A percentile compares a stretch with the other conserved stretches of the same genome.
Conservation (phyloP, 1,139 yeast genomes). For the Hansenula anomala region DNA sequence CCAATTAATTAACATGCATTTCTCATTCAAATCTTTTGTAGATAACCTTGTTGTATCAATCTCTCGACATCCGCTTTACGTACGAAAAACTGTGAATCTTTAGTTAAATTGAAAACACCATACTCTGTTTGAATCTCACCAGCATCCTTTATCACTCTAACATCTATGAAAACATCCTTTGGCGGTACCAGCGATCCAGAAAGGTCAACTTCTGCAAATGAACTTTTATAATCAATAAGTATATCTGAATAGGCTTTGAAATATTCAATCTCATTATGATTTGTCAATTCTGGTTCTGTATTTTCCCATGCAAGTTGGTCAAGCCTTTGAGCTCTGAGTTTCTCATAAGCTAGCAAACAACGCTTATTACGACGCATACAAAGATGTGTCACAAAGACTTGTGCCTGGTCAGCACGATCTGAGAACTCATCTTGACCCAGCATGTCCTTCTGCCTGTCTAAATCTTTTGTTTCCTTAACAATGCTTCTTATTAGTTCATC, state of each 20-base stretch:
- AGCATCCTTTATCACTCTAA: constrained; percentile 86
- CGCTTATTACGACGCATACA: constrained; percentile 86
- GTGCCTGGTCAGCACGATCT: constrained; percentile 56
- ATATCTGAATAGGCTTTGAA: constrained; percentile 65
- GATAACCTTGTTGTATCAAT: constrained; percentile 88
- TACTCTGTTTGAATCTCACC: constrained; percentile 98
- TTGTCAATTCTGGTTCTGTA: constrained; percentile 23
- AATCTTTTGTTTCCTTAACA: constrained; percentile 51
- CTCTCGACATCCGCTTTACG: constrained; percentile 92
- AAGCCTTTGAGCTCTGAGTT: constrained; percentile 61
- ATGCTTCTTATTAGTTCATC: constrained; percentile 65
- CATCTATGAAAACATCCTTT: constrained; percentile 85
- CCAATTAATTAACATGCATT: background rate
- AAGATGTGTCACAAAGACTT: constrained; percentile 73
- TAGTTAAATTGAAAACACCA: constrained; percentile 92
- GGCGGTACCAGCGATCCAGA: constrained; percentile 91
- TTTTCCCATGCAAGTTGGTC: constrained; percentile 69
- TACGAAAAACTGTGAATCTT: constrained; percentile 92
- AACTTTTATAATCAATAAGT: constrained; percentile 71
- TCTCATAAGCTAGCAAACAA: constrained; percentile 80
- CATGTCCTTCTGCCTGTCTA: constrained; percentile 39
- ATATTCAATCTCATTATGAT: constrained; percentile 77
- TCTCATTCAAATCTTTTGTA: constrained; percentile 54
- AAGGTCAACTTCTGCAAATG: constrained; percentile 79
- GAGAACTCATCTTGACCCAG: constrained; percentile 24